Percentiles rank a stretch among this genome's conserved stretches.
These are phyloP conservation scores for Pyrenochaeta sp. DNA, from an alignment of 2,329 filamentous ascomycete species.

Conservation along the genomic window DNA sequence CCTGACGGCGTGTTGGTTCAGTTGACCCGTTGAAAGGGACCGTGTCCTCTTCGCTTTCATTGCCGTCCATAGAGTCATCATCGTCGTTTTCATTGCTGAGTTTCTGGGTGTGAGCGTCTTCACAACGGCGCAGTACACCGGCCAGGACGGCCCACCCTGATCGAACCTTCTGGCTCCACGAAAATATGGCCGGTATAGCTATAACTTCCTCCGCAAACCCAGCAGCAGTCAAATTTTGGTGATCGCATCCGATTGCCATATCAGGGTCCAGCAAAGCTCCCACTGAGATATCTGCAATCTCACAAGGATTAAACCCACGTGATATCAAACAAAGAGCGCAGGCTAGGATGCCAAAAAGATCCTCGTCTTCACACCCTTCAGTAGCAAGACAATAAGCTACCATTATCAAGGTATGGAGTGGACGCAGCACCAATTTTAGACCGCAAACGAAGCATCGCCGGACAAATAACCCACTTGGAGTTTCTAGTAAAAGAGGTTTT, in stretches of 20 bases:
- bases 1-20: too few species aligned
- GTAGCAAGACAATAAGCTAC: constrained; percentile 44
- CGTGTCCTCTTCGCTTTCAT: not conserved
- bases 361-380: constrained; percentile 44
- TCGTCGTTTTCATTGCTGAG: not conserved
- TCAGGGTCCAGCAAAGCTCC: constrained; percentile 8
- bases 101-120: constrained; percentile 1
- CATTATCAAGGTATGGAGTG: constrained; percentile 50
- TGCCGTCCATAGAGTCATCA: not conserved
- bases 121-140: constrained; percentile 20
- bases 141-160: constrained; percentile 32
- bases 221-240: constrained; percentile 28
- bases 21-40: constrained; percentile 1
- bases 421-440: constrained; percentile 37
- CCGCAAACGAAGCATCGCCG: constrained; percentile 40
- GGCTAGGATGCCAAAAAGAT: constrained; percentile 50
- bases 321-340: constrained; percentile 45
- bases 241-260: constrained; percentile 17
- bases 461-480: constrained; percentile 38
- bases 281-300: constrained; percentile 26
- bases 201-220: constrained; percentile 3
- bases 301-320: constrained; percentile 34
- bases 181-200: not conserved
- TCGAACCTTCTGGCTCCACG: constrained; percentile 4
- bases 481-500: not conserved